A percentile compares a stretch with the other conserved stretches of the same genome.
These are phyloP conservation scores for Quercus suber DNA, from an alignment of 306 rosid species.

Conservation along the genomic window DNA sequence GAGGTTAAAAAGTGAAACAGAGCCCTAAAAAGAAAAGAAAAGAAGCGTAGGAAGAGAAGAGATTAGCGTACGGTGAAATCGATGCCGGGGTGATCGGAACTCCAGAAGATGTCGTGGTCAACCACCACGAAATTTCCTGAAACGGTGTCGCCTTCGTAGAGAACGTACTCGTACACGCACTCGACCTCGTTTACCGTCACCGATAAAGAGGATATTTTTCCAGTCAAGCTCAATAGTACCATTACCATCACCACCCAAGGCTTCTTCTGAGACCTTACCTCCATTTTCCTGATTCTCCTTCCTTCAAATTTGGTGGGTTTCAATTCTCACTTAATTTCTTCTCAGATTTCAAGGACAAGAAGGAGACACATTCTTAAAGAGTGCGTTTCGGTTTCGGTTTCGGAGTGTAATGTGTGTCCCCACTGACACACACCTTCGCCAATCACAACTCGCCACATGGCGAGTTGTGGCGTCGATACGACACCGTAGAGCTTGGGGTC, in stretches of 20 bases:
- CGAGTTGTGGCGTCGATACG: not conserved
- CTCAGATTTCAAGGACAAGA: no score
- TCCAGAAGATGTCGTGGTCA: constrained; percentile 95
- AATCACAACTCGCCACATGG: no score
- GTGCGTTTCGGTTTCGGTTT: not conserved
- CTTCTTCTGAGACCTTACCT: not conserved
- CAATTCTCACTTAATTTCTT: no score
- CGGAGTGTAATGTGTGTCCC: not conserved
- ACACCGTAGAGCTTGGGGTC: not conserved
- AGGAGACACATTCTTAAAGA: not conserved
- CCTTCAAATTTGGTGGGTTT: no score
- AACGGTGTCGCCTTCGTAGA: constrained; percentile 78
- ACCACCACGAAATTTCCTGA: constrained; percentile 94
- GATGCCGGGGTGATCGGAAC: constrained; percentile 91
- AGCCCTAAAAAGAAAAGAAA: no score
- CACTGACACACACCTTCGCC: no score
- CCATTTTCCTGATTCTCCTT: no score
- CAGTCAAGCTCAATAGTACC: constrained; percentile 39
- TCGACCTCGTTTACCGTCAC: constrained; percentile 85
- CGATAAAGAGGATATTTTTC: constrained; percentile 61
- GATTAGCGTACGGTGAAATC: constrained; percentile 61
- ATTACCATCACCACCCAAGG: constrained; percentile 34
- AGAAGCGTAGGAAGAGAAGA: not conserved
- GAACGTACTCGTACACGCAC: constrained; percentile 85
- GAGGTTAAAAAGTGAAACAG: no score